Evolutionary conservation across 1,284 basidiomycete species (phyloP), one percentile per base, ranked within the genome.

Genomic region (Pascua sp.): DNA sequence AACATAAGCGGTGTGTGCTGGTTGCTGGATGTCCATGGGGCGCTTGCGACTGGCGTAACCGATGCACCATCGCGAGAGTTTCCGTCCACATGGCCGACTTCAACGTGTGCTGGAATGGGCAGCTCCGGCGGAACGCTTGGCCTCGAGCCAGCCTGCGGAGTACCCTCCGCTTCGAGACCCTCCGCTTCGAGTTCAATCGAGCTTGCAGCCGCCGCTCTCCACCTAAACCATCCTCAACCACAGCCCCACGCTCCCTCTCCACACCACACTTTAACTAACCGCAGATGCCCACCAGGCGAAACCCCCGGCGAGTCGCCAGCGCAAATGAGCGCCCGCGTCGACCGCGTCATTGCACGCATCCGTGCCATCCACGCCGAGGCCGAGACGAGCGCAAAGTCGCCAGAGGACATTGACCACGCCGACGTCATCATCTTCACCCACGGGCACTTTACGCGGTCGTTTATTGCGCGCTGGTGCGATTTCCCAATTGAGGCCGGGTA

Each of bases 251-350:
- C 39, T 40, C 10, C 39, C 47, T 47, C 11, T n/a, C n/a, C n/a
- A n/a, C n/a, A n/a, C n/a, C n/a, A n/a, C n/a, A n/a, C n/a, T n/a
- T n/a, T n/a, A 38, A 47, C 39, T 42, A 11, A 36, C 44, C 43
- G 1, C 56, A 88, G 91, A 1, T 94, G 91, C 67, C 90, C 90
- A 11, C 70, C 76, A n/a, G 71, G 72, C 15, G 73, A 76, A 41
- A 71, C 74, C 41, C 88, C 86, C 15, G 92, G 92, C 36, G 92
- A 96, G 78, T 87, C 85, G 47, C 85, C 84, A 1, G 80, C 85
- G 66, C 83, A 92, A 51, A 91, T 96, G 88, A 78, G 84, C 53
- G 77, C 77, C 49, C 85, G 92, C 32, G 87, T 91, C 11, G 93
- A 96, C 70, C 69, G 67, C 37, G 82, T 92, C 49, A 89, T 95